These are phyloP conservation scores for Hortaea sp. DNA, from an alignment of 2,329 filamentous ascomycete genomes.

Conservation along the genomic window DNA sequence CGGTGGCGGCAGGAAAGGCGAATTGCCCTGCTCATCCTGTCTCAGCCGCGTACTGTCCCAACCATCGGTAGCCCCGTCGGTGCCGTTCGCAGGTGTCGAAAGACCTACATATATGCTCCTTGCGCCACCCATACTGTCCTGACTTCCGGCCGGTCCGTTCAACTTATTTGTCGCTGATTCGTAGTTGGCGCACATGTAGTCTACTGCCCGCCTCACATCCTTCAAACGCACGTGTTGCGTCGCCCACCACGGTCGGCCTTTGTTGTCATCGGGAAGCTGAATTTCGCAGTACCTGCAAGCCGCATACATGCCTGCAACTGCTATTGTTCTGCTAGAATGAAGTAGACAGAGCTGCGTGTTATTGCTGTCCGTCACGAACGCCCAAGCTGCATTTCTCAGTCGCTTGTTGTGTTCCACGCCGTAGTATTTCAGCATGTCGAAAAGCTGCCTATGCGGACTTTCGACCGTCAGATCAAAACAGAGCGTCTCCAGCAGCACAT, in stretches of 20 bases:
- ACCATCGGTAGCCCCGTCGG: conserved; percentile 18
- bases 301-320: conserved; percentile 78
- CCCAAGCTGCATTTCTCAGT: conserved; percentile 79
- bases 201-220: conserved; percentile 63
- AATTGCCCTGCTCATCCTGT: conserved; percentile 10
- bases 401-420: conserved; percentile 68
- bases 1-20: conserved; percentile 11
- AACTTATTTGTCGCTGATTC: conserved; percentile 29
- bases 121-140: conserved; percentile 8
- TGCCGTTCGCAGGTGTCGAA: conserved; percentile 26
- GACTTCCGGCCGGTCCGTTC: conserved; percentile 8
- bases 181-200: conserved; percentile 56
- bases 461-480: conserved; percentile 92
- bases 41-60: conserved; percentile 24
- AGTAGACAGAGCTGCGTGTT: conserved; percentile 77
- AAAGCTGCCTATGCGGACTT: conserved; percentile 76
- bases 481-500: conserved; percentile 78
- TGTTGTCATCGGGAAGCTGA: conserved; percentile 61
- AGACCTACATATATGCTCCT: conserved; percentile 38
- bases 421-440: conserved; percentile 66
- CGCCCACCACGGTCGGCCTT: conserved; percentile 80
- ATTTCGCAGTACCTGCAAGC: conserved; percentile 65
- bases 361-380: conserved; percentile 84
- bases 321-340: conserved; percentile 68
- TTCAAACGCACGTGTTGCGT: conserved; percentile 60